These are phyloP conservation scores for Arachis monticola DNA, from an alignment of 331 rosid genomes.

Conservation along the genomic window DNA sequence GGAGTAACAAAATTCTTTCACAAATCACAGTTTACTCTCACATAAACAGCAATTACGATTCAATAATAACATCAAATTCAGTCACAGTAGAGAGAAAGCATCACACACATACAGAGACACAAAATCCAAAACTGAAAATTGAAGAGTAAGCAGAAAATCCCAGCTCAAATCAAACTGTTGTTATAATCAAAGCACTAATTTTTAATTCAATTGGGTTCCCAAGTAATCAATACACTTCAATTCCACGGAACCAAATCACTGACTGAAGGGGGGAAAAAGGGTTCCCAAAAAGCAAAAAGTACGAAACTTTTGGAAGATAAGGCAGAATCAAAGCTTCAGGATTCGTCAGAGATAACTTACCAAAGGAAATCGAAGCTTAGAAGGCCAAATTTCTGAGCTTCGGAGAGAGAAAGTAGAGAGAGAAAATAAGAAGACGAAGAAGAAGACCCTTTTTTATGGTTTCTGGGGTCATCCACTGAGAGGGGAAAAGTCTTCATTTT, in stretches of 20 bases:
- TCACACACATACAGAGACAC: neutral
- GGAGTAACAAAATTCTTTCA: neutral
- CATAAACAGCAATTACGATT: neutral
- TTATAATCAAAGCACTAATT: conserved; percentile 28
- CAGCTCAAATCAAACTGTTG: neutral
- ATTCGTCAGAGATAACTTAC: conserved; percentile 29
- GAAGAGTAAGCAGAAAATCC: neutral
- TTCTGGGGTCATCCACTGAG: conserved; percentile 5
- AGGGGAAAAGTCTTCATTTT: neutral
- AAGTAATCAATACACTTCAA: conserved; percentile 30
- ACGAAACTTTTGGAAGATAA: neutral
- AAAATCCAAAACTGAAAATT: conserved; percentile 27
- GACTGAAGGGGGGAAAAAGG: neutral
- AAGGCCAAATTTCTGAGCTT: conserved; percentile 35
- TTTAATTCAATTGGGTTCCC: conserved; percentile 36
- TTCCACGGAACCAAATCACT: conserved; percentile 18
- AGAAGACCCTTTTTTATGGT: conserved; percentile 10
- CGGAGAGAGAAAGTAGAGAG: conserved; percentile 1
- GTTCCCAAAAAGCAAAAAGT: neutral
- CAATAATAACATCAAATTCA: conserved; percentile 12
- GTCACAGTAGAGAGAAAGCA: neutral
- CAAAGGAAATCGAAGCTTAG: conserved; percentile 31
- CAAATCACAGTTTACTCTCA: neutral
- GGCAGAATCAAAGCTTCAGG: neutral
- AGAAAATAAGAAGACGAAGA: neutral